Conservation (phyloP, 345 rosid species). For the Draba incana region DNA sequence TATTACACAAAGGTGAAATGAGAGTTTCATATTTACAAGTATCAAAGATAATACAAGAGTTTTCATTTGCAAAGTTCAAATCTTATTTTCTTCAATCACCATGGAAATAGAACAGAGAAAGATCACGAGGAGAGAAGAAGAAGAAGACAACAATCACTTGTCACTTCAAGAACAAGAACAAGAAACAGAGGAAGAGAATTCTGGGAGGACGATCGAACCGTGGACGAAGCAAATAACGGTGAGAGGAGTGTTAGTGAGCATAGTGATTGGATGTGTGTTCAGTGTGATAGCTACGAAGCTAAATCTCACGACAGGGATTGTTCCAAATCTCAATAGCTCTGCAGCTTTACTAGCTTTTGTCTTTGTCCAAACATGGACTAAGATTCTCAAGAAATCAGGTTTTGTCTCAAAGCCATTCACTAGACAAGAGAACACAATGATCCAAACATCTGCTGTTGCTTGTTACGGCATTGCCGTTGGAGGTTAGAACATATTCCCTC, state of each 20-base stretch:
- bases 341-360: conserved; percentile 90
- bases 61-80: conserved; percentile 23
- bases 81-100: not conserved
- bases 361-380: conserved; percentile 77
- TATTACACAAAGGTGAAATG: not conserved
- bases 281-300: conserved; percentile 91
- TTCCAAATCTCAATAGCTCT: conserved; percentile 82
- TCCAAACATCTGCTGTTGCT: conserved; percentile 94
- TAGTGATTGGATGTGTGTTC: conserved; percentile 68
- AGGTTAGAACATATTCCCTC: conserved; percentile 49
- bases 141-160: not conserved
- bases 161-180: conserved; percentile 36
- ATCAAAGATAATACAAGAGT: conserved; percentile 8
- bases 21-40: conserved; percentile 19
- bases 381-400: conserved; percentile 70
- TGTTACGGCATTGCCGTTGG: conserved; percentile 90
- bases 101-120: conserved; percentile 42
- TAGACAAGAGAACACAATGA: conserved; percentile 91
- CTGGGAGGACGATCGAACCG: conserved; percentile 50
- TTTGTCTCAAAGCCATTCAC: conserved; percentile 72
- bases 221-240: conserved; percentile 79
- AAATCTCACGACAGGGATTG: conserved; percentile 77
- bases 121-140: conserved; percentile 34
- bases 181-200: conserved; percentile 36
- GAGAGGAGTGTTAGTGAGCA: conserved; percentile 75